These are phyloP conservation scores for Colletotrichum spinosum DNA, from an alignment of 2,329 filamentous ascomycete species.

Conservation along the genomic window DNA sequence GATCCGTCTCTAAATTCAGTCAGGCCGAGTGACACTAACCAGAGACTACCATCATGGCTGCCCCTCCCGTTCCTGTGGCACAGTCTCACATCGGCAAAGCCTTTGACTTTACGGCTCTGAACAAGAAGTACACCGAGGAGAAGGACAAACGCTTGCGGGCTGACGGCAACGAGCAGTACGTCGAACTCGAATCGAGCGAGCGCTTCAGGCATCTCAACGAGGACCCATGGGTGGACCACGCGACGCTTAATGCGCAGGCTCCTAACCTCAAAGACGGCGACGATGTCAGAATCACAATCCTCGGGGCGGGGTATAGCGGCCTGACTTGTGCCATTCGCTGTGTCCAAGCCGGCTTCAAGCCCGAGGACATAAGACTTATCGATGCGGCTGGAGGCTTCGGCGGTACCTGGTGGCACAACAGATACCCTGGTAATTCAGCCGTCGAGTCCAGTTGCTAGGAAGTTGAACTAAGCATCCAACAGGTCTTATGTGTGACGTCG, in stretches of 20 bases:
- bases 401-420: slow-evolving; percentile 65
- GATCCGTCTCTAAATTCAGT: no score
- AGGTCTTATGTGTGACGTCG: slow-evolving; percentile 66
- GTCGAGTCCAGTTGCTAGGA: no score
- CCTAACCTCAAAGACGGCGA: slow-evolving; percentile 43
- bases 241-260: slow-evolving; percentile 42
- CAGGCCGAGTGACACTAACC: no score
- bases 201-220: slow-evolving; percentile 42
- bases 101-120: slow-evolving; percentile 38
- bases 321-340: slow-evolving; percentile 46
- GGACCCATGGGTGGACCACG: slow-evolving; percentile 52
- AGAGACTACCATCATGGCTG: slow-evolving; percentile 14
- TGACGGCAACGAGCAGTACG: slow-evolving; percentile 48
- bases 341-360: slow-evolving; percentile 40
- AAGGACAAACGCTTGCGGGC: slow-evolving; percentile 47
- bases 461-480: no score
- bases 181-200: slow-evolving; percentile 42
- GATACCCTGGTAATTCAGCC: slow-evolving; percentile 50
- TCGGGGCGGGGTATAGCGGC: slow-evolving; percentile 51
- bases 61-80: background rate
- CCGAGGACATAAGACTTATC: slow-evolving; percentile 53
- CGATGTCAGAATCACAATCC: slow-evolving; percentile 45
- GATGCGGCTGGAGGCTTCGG: slow-evolving; percentile 59
- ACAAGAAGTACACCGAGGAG: slow-evolving; percentile 49
- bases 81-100: slow-evolving; percentile 14